A percentile compares a stretch with the other conserved stretches of the same genome.
These are phyloP conservation scores for Lactarius deliciosus DNA, from an alignment of 768 basidiomycete genomes.

Conservation along the genomic window DNA sequence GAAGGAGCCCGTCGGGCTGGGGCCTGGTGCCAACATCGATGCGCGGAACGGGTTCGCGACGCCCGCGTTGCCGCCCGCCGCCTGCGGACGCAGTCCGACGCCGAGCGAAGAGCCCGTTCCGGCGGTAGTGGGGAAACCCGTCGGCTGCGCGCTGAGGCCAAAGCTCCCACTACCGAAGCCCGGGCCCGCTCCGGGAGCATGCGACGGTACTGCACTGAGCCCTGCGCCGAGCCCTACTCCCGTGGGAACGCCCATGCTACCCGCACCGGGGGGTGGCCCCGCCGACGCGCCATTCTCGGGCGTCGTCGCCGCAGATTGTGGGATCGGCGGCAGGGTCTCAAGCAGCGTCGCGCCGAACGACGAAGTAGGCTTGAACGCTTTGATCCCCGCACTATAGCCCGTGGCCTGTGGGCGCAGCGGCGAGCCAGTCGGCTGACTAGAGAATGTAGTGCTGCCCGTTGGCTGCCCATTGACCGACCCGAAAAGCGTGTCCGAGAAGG, in stretches of 20 bases:
- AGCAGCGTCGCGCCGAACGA: slow-evolving; percentile 53
- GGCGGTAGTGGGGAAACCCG: slow-evolving; percentile 16
- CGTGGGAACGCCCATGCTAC: not conserved
- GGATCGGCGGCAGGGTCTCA: slow-evolving; percentile 62
- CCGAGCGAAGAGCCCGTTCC: slow-evolving; percentile 28
- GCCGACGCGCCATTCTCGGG: slow-evolving; percentile 33
- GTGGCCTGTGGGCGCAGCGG: slow-evolving; percentile 44
- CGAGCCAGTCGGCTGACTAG: slow-evolving; percentile 33
- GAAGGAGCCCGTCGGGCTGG: slow-evolving; percentile 32
- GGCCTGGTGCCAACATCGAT: slow-evolving; percentile 36
- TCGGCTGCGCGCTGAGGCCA: slow-evolving; percentile 29
- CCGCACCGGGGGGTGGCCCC: not conserved
- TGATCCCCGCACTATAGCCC: slow-evolving; percentile 48
- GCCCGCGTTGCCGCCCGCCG: slow-evolving; percentile 39
- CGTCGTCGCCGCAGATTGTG: slow-evolving; percentile 53
- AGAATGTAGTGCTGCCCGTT: slow-evolving; percentile 45
- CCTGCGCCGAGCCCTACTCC: slow-evolving; percentile 11
- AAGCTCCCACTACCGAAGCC: slow-evolving; percentile 16
- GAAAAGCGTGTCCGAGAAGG: slow-evolving; percentile 49
- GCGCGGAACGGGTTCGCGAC: slow-evolving; percentile 45
- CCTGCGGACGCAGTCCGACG: slow-evolving; percentile 42
- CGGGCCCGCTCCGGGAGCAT: not conserved
- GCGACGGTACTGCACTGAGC: too few species aligned
- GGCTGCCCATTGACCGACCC: slow-evolving; percentile 51
- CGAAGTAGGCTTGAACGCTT: slow-evolving; percentile 55